Conservation (phyloP, 768 basidiomycete genomes). For the Kwoniella mangroviensis region DNA sequence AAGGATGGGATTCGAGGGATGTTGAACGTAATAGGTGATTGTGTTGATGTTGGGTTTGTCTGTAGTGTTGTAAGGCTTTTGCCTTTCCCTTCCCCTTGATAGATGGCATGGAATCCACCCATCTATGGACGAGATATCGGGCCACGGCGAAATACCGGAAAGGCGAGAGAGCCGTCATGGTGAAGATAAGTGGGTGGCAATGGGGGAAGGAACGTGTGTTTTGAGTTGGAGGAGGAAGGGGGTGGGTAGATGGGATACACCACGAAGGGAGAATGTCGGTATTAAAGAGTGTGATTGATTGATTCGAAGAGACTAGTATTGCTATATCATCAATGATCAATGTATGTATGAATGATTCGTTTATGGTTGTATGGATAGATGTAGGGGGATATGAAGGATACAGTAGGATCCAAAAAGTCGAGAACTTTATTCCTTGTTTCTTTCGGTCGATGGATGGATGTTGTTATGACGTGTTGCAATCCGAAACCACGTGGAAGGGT, state of each 20-base stretch:
- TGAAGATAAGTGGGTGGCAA: slow-evolving; percentile 10
- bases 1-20: slow-evolving; percentile 1
- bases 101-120: slow-evolving; percentile 34
- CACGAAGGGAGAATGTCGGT: not conserved
- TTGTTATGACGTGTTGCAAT: slow-evolving; percentile 1
- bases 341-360: not conserved
- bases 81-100: slow-evolving; percentile 37
- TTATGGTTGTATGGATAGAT: not conserved
- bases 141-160: slow-evolving; percentile 53
- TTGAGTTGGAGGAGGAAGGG: not conserved
- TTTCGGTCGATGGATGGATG: not conserved
- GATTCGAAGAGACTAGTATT: not conserved
- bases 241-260: not conserved
- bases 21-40: slow-evolving; percentile 4
- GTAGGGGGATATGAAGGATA: not conserved
- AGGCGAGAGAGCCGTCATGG: slow-evolving; percentile 47
- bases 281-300: not conserved
- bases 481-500: not conserved
- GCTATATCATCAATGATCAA: not conserved
- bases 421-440: not conserved
- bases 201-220: slow-evolving; percentile 15
- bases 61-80: slow-evolving; percentile 8
- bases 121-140: slow-evolving; percentile 47
- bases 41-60: not conserved
- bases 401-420: not conserved